Conservation (phyloP, 148 eudicot genomes). For the Cornus suecica region DNA sequence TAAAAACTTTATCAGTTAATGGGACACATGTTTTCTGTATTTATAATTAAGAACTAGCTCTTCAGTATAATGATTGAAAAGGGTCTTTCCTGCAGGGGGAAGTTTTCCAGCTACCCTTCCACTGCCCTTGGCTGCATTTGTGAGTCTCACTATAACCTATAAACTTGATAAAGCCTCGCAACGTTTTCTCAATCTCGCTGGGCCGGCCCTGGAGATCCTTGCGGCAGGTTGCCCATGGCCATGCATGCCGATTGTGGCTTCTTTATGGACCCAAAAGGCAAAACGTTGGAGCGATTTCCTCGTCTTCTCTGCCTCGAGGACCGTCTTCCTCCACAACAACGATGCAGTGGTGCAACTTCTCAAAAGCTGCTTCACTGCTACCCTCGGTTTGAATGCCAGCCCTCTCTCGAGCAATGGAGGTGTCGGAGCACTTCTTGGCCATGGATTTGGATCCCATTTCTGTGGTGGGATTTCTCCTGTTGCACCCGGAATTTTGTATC, state of each 20-base stretch:
- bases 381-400: slow-evolving; percentile 39
- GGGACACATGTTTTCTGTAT: neutral
- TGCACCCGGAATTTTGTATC: slow-evolving; percentile 69
- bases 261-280: slow-evolving; percentile 79
- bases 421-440: slow-evolving; percentile 65
- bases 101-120: slow-evolving; percentile 61
- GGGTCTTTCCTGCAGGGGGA: slow-evolving; percentile 27
- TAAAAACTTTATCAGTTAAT: neutral
- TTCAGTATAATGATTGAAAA: neutral
- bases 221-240: slow-evolving; percentile 86
- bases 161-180: slow-evolving; percentile 51
- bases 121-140: slow-evolving; percentile 64
- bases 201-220: slow-evolving; percentile 55
- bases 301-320: slow-evolving; percentile 63
- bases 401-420: slow-evolving; percentile 33
- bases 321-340: slow-evolving; percentile 62
- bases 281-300: slow-evolving; percentile 72
- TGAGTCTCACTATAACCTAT: slow-evolving; percentile 63
- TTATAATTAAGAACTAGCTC: neutral
- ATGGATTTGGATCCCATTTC: slow-evolving; percentile 57
- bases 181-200: slow-evolving; percentile 53
- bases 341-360: slow-evolving; percentile 68
- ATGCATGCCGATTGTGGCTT: slow-evolving; percentile 69
- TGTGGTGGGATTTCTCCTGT: slow-evolving; percentile 57
- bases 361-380: slow-evolving; percentile 50